Evolutionary conservation across 164 flowering plant genomes (phyloP).

Genomic region (Stephania japonica): DNA sequence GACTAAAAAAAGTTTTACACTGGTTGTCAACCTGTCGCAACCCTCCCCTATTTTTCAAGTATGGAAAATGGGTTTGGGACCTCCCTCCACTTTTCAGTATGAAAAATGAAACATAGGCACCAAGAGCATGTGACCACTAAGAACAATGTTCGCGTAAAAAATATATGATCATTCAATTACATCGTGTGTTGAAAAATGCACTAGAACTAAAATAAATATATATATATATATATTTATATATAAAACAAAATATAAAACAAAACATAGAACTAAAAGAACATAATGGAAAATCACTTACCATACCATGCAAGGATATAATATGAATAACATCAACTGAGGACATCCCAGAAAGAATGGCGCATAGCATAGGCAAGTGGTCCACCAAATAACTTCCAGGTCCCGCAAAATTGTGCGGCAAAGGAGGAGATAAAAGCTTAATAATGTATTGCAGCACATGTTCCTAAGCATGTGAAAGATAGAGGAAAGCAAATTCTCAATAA

Average conservation of each 20-base stretch:
- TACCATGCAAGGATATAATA: constrained; percentile 77
- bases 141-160: background rate
- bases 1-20: no score
- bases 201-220: no score
- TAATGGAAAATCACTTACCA: constrained; percentile 46
- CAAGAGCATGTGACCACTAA: background rate
- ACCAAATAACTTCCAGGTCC: constrained; percentile 63
- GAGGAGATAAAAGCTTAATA: constrained; percentile 75
- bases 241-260: background rate
- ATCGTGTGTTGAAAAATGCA: no score
- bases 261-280: background rate
- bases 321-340: constrained; percentile 71
- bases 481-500: background rate
- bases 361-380: constrained; percentile 55
- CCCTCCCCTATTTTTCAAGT: no score
- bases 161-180: background rate
- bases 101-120: background rate
- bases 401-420: constrained; percentile 50
- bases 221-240: no score
- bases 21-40: no score
- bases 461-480: constrained; percentile 27
- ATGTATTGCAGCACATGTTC: constrained; percentile 66
- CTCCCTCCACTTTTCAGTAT: no score
- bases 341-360: constrained; percentile 55
- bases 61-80: no score